Percentiles rank a stretch among this genome's conserved stretches.
Conservation (phyloP, 106 monocot species). For the Iris macrosiphon region DNA sequence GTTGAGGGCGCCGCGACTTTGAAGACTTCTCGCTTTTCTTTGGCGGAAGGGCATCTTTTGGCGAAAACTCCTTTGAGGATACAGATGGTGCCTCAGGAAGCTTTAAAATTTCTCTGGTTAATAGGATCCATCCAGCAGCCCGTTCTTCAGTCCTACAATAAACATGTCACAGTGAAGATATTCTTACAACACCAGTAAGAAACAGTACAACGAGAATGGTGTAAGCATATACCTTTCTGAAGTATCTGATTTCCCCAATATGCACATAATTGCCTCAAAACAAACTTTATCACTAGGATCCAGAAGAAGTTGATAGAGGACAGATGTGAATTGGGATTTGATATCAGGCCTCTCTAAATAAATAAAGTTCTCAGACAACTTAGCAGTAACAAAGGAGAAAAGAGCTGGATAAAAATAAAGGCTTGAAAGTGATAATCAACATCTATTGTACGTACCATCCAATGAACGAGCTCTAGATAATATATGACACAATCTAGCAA, state of each 20-base stretch:
- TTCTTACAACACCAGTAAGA: not conserved
- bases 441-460: conserved; percentile 54
- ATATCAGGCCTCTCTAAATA: conserved; percentile 89
- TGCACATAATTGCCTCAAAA: conserved; percentile 96
- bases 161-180: conserved; percentile 3
- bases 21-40: conserved; percentile 63
- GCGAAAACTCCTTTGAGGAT: conserved; percentile 51
- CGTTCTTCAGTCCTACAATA: conserved; percentile 79
- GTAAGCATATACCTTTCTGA: conserved; percentile 66
- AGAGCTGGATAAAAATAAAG: not conserved
- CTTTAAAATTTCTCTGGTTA: conserved; percentile 95
- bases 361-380: not conserved
- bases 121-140: conserved; percentile 96
- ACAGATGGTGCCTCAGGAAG: conserved; percentile 96
- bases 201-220: not conserved
- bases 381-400: too few relatives aligned
- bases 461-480: conserved; percentile 87
- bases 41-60: conserved; percentile 54
- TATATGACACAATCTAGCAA: conserved; percentile 87
- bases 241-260: conserved; percentile 89
- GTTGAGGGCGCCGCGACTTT: conserved; percentile 82
- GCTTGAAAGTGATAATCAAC: conserved; percentile 7
- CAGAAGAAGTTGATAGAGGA: conserved; percentile 96
- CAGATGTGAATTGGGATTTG: conserved; percentile 68
- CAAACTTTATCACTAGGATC: conserved; percentile 98